Conservation (phyloP, 805 yeast species). For the Lachancea mirantina region DNA sequence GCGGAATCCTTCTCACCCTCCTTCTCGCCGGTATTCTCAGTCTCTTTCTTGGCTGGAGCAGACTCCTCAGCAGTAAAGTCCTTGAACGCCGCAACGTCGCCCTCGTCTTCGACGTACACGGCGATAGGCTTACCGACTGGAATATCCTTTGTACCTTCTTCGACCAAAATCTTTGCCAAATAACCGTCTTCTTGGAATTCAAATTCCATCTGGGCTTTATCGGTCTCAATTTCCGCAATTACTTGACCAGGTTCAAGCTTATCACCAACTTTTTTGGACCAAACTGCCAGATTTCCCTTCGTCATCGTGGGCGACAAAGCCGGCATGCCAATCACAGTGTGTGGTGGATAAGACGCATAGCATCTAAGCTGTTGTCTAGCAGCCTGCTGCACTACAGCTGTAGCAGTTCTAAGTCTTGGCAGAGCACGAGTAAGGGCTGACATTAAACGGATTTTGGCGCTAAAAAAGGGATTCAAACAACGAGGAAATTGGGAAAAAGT, state of each 20-base stretch:
- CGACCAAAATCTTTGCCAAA: constrained; percentile 79
- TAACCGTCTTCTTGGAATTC: constrained; percentile 97
- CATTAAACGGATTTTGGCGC: no score
- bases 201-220: constrained; percentile 95
- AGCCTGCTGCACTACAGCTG: constrained; percentile 11
- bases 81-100: constrained; percentile 81
- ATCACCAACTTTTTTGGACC: constrained; percentile 91
- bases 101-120: constrained; percentile 84
- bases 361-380: constrained; percentile 25
- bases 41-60: constrained; percentile 39
- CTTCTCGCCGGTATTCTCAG: constrained; percentile 29
- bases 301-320: constrained; percentile 99
- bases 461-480: no score
- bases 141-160: constrained; percentile 79
- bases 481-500: no score
- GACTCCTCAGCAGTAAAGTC: constrained; percentile 77
- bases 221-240: constrained; percentile 95
- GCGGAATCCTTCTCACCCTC: constrained; percentile 30
- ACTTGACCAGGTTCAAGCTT: constrained; percentile 85
- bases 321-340: constrained; percentile 92
- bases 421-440: constrained; percentile 25
- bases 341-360: constrained; percentile 60
- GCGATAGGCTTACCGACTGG: constrained; percentile 96
- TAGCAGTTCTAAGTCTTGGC: constrained; percentile 21
- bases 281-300: constrained; percentile 81